Conservation (phyloP, 495 filamentous ascomycete species). For the Xanthoparmelia taractica region DNA sequence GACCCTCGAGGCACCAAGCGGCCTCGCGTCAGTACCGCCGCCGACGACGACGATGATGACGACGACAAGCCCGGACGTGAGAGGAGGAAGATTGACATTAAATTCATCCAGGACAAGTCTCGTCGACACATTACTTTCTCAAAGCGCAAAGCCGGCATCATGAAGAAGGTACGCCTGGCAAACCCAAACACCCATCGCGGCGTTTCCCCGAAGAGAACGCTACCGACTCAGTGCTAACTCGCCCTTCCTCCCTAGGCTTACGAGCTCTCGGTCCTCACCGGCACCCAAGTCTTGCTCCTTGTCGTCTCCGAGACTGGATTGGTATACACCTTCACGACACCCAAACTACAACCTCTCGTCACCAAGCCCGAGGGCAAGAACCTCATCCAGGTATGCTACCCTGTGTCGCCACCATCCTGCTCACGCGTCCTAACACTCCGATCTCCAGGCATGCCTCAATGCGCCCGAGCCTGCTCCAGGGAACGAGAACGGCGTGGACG, state of each 20-base stretch:
- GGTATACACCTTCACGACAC: conserved; percentile 98
- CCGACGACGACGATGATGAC: conserved; percentile 96
- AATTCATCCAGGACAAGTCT: conserved; percentile 99
- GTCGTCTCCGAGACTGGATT: conserved; percentile 98
- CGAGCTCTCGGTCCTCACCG: conserved; percentile 93
- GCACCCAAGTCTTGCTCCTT: conserved; percentile 93
- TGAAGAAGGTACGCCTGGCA: conserved; percentile 84
- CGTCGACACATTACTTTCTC: conserved; percentile 99
- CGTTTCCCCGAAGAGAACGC: conserved; percentile 6
- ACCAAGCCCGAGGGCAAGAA: conserved; percentile 99
- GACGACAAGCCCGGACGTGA: conserved; percentile 98
- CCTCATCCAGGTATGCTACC: conserved; percentile 78
- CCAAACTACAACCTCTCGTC: conserved; percentile 96
- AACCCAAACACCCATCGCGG: conserved; percentile 6
- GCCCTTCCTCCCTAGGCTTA: conserved; percentile 61
- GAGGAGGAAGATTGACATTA: conserved; percentile 99
- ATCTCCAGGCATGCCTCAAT: conserved; percentile 78
- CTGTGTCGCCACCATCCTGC: conserved; percentile 5
- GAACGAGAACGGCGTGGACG: conserved; percentile 83
- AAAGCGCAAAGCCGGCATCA: conserved; percentile 99
- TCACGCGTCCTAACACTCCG: conserved; percentile 23
- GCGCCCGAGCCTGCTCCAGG: conserved; percentile 86
- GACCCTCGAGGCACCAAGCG: conserved; percentile 86
- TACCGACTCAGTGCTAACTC: conserved; percentile 4
- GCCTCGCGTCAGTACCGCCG: conserved; percentile 64